Evolutionary conservation across 257 asterid species (phyloP).

Genomic region (Nicotiana tomentosiformis): DNA sequence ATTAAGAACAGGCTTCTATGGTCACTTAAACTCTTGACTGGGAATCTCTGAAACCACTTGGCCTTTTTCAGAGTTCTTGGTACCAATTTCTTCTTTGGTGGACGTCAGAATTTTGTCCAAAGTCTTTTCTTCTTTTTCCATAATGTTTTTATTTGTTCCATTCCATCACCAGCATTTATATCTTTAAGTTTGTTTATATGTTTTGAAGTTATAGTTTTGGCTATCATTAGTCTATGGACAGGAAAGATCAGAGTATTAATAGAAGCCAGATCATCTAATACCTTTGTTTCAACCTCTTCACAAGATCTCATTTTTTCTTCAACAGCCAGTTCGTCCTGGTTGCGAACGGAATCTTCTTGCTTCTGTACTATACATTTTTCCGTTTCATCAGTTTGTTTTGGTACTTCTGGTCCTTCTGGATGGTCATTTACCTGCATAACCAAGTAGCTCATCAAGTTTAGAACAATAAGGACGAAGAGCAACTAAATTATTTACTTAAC

Average conservation of each 20-base stretch:
- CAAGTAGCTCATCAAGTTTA: neutral
- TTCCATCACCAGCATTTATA: neutral
- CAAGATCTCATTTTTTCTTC: neutral
- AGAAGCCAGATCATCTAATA: neutral
- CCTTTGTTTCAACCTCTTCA: neutral
- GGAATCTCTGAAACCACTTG: neutral
- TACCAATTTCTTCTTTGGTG: neutral
- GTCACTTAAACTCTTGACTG: conserved; percentile 11
- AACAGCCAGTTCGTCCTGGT: neutral
- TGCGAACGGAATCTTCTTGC: neutral
- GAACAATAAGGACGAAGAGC: neutral
- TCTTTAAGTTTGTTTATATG: conserved; percentile 10
- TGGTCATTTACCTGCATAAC: neutral
- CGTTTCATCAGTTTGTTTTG: neutral
- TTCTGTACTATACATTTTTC: neutral
- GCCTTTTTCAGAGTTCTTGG: neutral
- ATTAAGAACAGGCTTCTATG: neutral
- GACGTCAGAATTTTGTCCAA: neutral
- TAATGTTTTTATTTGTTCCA: neutral
- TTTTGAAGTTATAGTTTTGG: neutral
- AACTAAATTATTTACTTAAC: neutral
- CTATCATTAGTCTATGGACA: neutral
- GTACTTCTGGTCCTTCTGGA: neutral
- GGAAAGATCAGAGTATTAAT: neutral
- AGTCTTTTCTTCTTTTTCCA: neutral